Base-by-base conservation (phyloP, 208 protist genomes). In the Trypanosoma melophagium region DNA sequence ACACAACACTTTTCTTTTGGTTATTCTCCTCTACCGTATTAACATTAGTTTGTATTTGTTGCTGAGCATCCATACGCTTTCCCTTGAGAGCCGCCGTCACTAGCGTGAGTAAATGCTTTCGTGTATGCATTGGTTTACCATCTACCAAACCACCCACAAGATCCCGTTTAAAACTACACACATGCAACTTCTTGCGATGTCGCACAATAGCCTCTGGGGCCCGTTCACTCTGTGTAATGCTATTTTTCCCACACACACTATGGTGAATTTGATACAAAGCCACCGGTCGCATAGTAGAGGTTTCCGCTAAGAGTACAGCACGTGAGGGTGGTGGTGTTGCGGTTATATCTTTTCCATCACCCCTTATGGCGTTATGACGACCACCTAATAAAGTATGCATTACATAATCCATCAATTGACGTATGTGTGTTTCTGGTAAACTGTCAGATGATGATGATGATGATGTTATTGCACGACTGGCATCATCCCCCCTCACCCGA, bases 341-440 rank as follows among this genome's bases (percentile, higher is more conserved):
- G 19, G 38, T 24, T 22, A 44, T 40, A 31, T 65, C 24, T 10
- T 21, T 42, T 41, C 0, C 21, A 44, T 35, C 56, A 53, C 22
- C 49, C 12, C 60, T 42, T 14, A 45, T 41, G 0, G 81, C 71
- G 68, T 90, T 92, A 63, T 89, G 83, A 38, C 77, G 68, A 10
- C 89, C 89, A 21, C 85, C 85, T 0, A 86, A 67, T 50, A 82
- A 74, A 19, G 59, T 44, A 28, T 53, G 52, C 74, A 94, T 73
- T 10, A 94, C 80, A 65, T 92, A 89, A 51, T 85, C 77, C 53
- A 94, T 41, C 22, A 94, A 66, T n/a, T 61, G 75, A 62, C 82
- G 69, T 13, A 74, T 76, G 57, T 87, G 67, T 16, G 55, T 14
- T 56, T 76, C 63, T n/a, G 44, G 24, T 13, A 14, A 17, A n/a